phyloP scores from a whole-genome alignment of 73 alveolate species.

The Urostyla sp. region DNA sequence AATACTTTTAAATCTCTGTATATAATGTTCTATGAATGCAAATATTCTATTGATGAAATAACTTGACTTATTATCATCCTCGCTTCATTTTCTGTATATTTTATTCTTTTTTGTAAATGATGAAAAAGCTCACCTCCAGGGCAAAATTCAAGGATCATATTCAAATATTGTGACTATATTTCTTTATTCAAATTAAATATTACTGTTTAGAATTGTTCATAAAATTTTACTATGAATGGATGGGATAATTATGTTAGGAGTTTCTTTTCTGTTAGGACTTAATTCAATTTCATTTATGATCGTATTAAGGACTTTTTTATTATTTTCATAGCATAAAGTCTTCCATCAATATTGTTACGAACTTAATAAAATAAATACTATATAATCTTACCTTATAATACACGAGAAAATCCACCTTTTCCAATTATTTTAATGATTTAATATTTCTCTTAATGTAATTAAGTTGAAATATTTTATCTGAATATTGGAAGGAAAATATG shows the following conservation, averaged over 20 bases:
- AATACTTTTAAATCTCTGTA: conserved; percentile 60
- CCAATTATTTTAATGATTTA: too few relatives aligned
- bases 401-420: too few relatives aligned
- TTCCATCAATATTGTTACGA: too few relatives aligned
- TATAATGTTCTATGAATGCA: conserved; percentile 33
- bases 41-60: conserved; percentile 38
- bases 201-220: conserved; percentile 51
- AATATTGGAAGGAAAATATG: too few relatives aligned
- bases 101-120: conserved; percentile 20
- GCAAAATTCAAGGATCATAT: conserved; percentile 81
- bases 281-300: conserved; percentile 71
- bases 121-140: conserved; percentile 87
- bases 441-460: too few relatives aligned
- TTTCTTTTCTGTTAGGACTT: conserved; percentile 86
- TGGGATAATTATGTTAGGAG: conserved; percentile 63
- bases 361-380: too few relatives aligned
- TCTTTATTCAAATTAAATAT: not conserved
- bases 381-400: too few relatives aligned
- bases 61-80: conserved; percentile 37
- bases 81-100: conserved; percentile 63
- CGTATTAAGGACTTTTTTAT: too few relatives aligned
- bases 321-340: too few relatives aligned
- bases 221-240: conserved; percentile 43
- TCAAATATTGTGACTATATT: conserved; percentile 33
- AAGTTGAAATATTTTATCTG: too few relatives aligned